These are phyloP conservation scores for Lactarius hatsudake DNA, from an alignment of 768 basidiomycete species.

Conservation along the genomic window DNA sequence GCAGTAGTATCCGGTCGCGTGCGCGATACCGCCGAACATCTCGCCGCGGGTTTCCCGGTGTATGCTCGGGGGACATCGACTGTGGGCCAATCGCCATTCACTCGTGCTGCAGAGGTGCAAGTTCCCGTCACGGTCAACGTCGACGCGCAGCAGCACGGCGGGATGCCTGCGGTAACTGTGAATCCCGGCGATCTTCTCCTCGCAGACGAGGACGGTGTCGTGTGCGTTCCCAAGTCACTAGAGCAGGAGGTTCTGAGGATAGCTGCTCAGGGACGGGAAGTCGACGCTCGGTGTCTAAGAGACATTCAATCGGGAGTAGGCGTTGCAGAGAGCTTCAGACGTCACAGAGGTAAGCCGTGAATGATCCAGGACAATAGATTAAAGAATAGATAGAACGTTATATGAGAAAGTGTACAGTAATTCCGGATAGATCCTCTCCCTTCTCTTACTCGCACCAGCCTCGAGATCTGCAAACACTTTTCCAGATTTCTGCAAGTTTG, in stretches of 20 bases:
- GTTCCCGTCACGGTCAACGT: conserved; percentile 53
- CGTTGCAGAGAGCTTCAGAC: conserved; percentile 73
- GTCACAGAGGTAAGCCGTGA: conserved; percentile 55
- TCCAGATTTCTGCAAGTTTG: conserved; percentile 21
- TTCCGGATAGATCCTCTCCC: neutral
- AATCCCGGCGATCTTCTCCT: conserved; percentile 78
- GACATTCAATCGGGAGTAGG: conserved; percentile 77
- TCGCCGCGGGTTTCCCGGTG: conserved; percentile 67
- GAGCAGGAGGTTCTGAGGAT: conserved; percentile 54
- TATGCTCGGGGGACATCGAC: conserved; percentile 82
- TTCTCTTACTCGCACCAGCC: conserved; percentile 10
- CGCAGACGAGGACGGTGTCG: conserved; percentile 88
- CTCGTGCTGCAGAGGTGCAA: conserved; percentile 74
- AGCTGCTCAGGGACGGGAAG: conserved; percentile 55
- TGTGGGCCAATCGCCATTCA: conserved; percentile 81
- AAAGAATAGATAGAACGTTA: conserved; percentile 10
- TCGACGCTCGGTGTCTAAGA: conserved; percentile 68
- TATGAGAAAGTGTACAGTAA: conserved; percentile 1
- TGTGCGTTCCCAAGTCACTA: conserved; percentile 63
- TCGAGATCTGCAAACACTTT: conserved; percentile 14
- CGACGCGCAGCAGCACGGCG: conserved; percentile 34
- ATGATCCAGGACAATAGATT: conserved; percentile 35
- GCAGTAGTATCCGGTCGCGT: conserved; percentile 84
- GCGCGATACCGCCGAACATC: conserved; percentile 80
- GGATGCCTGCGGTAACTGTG: conserved; percentile 55